These are phyloP conservation scores for Clonostachys rosea DNA, from an alignment of 2,329 filamentous ascomycete genomes.

Conservation along the genomic window DNA sequence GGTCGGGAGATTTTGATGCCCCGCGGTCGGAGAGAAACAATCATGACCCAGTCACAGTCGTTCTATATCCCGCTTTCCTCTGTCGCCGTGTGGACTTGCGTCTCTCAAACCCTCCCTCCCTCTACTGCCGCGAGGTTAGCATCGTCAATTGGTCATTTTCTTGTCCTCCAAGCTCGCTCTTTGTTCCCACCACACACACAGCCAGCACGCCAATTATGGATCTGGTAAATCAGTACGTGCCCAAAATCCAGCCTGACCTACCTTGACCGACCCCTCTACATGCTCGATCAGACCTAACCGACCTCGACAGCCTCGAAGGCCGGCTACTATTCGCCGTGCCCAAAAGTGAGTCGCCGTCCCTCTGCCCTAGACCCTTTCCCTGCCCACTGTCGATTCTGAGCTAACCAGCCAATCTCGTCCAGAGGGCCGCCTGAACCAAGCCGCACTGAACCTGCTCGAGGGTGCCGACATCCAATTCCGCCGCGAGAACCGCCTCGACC, in stretches of 20 bases:
- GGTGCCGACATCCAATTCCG: constrained; percentile 96
- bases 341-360: too few species aligned
- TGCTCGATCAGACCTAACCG: constrained; percentile 45
- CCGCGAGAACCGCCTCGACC: constrained; percentile 91
- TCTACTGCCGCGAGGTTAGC: not conserved
- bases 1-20: constrained; percentile 1
- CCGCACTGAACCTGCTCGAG: constrained; percentile 83
- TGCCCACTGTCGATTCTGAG: not conserved
- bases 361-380: not conserved
- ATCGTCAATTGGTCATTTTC: not conserved
- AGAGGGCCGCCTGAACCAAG: constrained; percentile 92
- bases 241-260: not conserved
- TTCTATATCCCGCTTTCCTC: not conserved
- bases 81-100: not conserved
- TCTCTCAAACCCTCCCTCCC: not conserved
- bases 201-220: constrained; percentile 37
- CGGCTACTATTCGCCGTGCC: constrained; percentile 95
- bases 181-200: not conserved
- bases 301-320: constrained; percentile 68
- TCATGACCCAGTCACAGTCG: not conserved
- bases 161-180: not conserved
- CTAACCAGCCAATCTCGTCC: constrained; percentile 10
- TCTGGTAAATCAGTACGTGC: constrained; percentile 55
- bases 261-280: not conserved
- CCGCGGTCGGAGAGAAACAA: constrained; percentile 6